Evolutionary conservation across 805 yeast genomes (phyloP), one percentile per base, ranked within the genome.

Genomic region (Cyberlindnera meyerae): DNA sequence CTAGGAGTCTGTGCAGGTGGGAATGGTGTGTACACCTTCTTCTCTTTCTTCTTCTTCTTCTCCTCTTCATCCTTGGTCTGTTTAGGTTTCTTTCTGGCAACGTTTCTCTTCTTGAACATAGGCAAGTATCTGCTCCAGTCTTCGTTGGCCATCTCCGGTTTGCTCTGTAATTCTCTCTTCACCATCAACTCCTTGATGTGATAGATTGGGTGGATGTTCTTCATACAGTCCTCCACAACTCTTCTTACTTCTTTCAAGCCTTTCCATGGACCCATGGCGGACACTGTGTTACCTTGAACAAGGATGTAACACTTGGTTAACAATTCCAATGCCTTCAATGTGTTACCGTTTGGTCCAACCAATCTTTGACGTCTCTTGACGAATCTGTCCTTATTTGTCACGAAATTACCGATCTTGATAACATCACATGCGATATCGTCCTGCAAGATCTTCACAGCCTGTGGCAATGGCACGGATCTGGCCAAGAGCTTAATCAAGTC

Each of bases 61-160:
- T 63, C 66, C 48, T 55, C 57, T 33, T 61, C 79, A 51, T 68
- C 74, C 51, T 65, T 75, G 54, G 73, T 66, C 60, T 75, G 77
- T 63, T 74, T 77, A 43, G 93, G 84, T 71, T 82, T 82, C 81
- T 84, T 84, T 57, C 98, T 80, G 25, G 95, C 95, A 48, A 90
- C 96, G 56, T 88, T 88, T 62, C 89, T 81, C 74, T 90, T 93
- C 76, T 87, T 93, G 70, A 93, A 93, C 70, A 82, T 88, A 17
- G 98, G 98, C 57, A 93, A 69, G 61, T 90, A 93, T 62, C 98
- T 75, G 18, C 88, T 79, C 98, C 98, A 93, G 63, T 88, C 96
- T 63, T 93, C 97, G 37, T 85, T 70, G 21, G 95, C 96, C 47
- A 93, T 71, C 53, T 93, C 97, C 9, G 98, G 98, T 55, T 85